Evolutionary conservation across 345 rosid species (phyloP), one percentile per base, ranked within the genome.

Genomic region (Arabidopsis suecica): DNA sequence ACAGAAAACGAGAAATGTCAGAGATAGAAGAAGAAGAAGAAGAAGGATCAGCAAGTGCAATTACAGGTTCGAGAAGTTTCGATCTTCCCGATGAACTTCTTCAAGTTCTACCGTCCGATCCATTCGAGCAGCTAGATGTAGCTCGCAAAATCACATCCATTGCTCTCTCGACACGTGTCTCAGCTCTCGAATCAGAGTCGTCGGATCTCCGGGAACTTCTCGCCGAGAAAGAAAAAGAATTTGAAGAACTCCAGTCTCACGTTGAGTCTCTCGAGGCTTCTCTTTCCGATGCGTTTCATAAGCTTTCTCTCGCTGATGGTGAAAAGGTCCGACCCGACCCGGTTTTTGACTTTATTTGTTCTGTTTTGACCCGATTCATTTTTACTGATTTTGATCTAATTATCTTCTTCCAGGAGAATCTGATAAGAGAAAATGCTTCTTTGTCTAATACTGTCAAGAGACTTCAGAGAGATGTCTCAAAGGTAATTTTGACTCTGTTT

Each of bases 91-190:
- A 90, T 34, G 98, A 88, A 78, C 76, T 94, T 0, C 72, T 91
- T 71, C 75, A 76, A 76, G 81, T 86, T 7, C 61, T 94, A 71
- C 98, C 98, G n/a, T 78, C 95, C 6, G 97, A 94, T 88, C 98
- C 97, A 0, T 94, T 87, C 77, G 89, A 91, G 20, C 98, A 94
- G 69, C 95, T 94, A 13, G 98, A 94, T 76, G 89, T 94, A 77
- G 98, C 98, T 44, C 97, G 98, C 55, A 94, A 91, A 47, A 94
- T 91, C 91, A 94, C 97, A 14, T 94, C 98, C 76, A 76, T 94
- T 70, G 98, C 98, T 20, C 89, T 94, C 73, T 79, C 96, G 22
- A 79, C 96, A 30, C 97, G 98, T 63, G 88, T 94, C 83, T 88
- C 92, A 5, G 61, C 85, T 16, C 97, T 94, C 59, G 98, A 94